Percentiles rank a stretch among this genome's conserved stretches.
Evolutionary conservation across 345 rosid genomes (phyloP).

Genomic region (Dipteronia sinensis): DNA sequence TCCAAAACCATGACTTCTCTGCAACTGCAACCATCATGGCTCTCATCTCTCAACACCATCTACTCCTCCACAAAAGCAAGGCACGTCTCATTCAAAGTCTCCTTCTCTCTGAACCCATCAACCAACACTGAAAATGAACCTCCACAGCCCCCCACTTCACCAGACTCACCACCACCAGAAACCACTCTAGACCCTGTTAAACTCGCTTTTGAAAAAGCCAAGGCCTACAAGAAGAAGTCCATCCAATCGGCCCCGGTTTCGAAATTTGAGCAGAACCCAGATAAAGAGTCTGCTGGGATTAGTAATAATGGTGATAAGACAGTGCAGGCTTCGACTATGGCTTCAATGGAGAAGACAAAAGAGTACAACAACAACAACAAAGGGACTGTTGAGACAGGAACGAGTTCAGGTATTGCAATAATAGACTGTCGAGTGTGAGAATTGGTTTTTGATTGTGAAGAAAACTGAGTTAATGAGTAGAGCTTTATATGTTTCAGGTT

Average conservation of each 20-base stretch:
- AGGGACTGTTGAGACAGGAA: conserved; percentile 27
- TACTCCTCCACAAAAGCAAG: conserved; percentile 35
- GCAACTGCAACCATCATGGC: conserved; percentile 37
- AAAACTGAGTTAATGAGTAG: background rate
- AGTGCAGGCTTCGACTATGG: conserved; percentile 39
- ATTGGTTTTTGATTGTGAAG: background rate
- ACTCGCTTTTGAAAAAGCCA: conserved; percentile 73
- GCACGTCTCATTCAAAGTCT: conserved; percentile 29
- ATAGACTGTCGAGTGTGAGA: background rate
- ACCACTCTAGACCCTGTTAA: conserved; percentile 51
- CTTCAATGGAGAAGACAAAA: conserved; percentile 45
- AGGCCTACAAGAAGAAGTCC: conserved; percentile 50
- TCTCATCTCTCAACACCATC: conserved; percentile 40
- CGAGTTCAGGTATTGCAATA: conserved; percentile 33
- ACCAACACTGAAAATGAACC: conserved; percentile 26
- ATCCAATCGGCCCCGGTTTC: conserved; percentile 10
- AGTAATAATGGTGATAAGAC: conserved; percentile 17
- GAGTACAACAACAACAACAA: conserved; percentile 44
- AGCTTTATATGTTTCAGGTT: background rate
- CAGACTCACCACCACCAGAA: conserved; percentile 19
- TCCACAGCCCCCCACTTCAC: conserved; percentile 22
- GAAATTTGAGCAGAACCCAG: conserved; percentile 23
- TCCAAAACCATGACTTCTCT: conserved; percentile 38
- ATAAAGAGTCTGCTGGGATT: conserved; percentile 5
- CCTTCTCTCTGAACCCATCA: conserved; percentile 34